Conservation (phyloP, 257 asterid genomes). For the Lycium ferocissimum region DNA sequence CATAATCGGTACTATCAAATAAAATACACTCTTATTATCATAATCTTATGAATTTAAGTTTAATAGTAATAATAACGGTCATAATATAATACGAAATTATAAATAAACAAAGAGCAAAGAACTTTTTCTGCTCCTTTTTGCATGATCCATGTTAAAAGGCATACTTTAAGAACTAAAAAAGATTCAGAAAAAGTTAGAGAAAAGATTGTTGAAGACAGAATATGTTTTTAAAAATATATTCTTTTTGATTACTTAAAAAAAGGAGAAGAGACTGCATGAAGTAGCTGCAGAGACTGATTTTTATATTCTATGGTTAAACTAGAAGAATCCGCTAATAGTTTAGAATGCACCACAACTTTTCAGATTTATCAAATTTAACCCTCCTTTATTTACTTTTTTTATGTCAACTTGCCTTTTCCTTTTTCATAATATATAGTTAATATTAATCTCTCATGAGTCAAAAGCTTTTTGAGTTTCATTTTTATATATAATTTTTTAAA, state of each 20-base stretch:
- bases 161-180: no score
- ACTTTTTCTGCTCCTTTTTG: no score
- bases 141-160: no score
- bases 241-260: not conserved
- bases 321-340: not conserved
- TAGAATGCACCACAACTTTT: not conserved
- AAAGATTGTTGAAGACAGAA: not conserved
- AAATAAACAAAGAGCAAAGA: no score
- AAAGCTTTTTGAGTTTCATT: not conserved
- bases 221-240: not conserved
- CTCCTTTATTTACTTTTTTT: not conserved
- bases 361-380: not conserved
- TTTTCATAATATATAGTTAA: not conserved
- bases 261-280: not conserved
- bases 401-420: not conserved
- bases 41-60: no score
- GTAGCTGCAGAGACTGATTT: not conserved
- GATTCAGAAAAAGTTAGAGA: not conserved
- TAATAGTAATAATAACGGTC: no score
- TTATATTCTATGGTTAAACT: not conserved
- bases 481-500: no score
- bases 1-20: no score
- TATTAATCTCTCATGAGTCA: not conserved
- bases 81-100: no score
- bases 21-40: no score